Evolutionary conservation across 306 rosid genomes (phyloP), one percentile per base, ranked within the genome.

Genomic region (Corylus avellana): DNA sequence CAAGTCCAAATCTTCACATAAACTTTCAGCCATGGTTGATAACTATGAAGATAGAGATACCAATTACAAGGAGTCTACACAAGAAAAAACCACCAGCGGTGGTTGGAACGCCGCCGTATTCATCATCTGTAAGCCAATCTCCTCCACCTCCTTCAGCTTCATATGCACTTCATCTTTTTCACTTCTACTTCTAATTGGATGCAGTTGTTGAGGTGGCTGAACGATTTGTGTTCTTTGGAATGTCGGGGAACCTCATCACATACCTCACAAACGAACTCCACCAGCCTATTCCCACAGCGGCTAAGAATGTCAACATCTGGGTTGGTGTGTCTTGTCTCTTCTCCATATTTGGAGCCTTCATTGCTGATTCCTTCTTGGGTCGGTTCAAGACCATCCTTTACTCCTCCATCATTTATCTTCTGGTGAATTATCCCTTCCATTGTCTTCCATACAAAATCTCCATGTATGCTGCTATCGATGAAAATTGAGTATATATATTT

Each of bases 151-250:
- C 14, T 32, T 22, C 25, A 22, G 25, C 25, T 22, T 22, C 25
- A 22, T 22, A 22, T 22, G 25, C 25, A 22, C 25, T 22, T 22
- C 25, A 22, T 22, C 25, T 22, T 7, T 16, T 7, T 64, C 54
- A 0, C 46, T 44, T 68, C 11, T 37, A 35, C 7, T 64, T 37
- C 3, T 53, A 39, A 39, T 39, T 39, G 44, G 5, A 4, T 74
- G 70, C 66, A 87, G 90, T 50, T 14, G 73, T 84, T 74, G 86
- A 87, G 74, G 51, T 83, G 12, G 90, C 88, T 7, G 84, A 81
- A 50, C 75, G 81, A 63, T 87, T 84, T 74, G 76, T 81, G 0
- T 82, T n/a, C 20, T 35, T 48, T 37, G 90, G 90, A 2, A n/a
- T 87, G 53, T 32, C 57, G 0, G 35, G 75, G 2, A 87, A 82